Base-by-base conservation (phyloP, 768 basidiomycete genomes). In the Dacryopinax primogenitus region DNA sequence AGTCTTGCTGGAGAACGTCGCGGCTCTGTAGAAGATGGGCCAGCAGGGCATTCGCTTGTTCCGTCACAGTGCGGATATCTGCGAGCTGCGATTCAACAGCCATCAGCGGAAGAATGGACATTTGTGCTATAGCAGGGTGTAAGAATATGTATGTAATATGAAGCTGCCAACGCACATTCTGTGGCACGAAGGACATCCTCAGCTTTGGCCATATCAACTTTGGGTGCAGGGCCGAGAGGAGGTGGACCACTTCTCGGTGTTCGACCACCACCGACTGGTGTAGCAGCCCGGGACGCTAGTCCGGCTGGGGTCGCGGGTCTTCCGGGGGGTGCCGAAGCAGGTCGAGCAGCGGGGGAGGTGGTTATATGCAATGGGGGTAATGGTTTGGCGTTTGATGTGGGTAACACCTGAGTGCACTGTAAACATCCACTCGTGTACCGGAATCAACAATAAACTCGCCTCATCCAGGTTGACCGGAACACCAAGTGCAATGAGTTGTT, bases 381-480 rank as follows among this genome's bases (percentile, higher is more conserved):
- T 4, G 82, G 77, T 70, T 84, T 86, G 45, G 82, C 81, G 66
- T 78, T 82, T 7, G 81, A 78, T 58, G 81, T 83, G 1, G 89
- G 88, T 39, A 90, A 77, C 7, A 58, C 51, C 51, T 58, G 26
- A 6, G 18, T 28, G 4, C 15, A 26, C 32, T 13, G 23, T 32
- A 15, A 28, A 33, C 4, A 23, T n/a, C 9, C n/a, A 30, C 15
- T 1, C 23, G 0, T 26, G 15, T 11, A 33, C 28, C 26, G 12
- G 3, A 13, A 21, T 58, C 2, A 15, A 26, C 16, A 32, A 36
- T 2, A 15, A 30, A 72, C 73, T 35, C 36, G 95, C 85, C 77
- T 97, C 94, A 72, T 97, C 94, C 4, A 97, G 79, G 72, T 97
- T 97, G 63, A 97, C 90, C 2, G 94, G 94, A 51, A 97, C 86